Base-by-base conservation (phyloP, 441 rosid species). In the Pelargonium exstipulatum region DNA sequence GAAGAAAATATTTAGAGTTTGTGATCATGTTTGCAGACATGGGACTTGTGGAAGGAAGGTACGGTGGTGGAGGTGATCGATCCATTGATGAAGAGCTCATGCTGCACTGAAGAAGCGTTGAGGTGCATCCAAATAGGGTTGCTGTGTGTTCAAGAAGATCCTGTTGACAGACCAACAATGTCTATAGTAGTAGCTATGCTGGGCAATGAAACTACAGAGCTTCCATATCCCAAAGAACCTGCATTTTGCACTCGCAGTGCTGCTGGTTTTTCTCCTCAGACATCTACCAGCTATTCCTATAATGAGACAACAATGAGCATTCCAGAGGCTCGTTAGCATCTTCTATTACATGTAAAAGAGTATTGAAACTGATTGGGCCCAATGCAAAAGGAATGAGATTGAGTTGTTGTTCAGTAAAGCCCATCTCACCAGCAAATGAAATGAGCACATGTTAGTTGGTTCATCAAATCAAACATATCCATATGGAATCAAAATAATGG, bases 101-200 rank as follows among this genome's bases (percentile, higher is more conserved):
- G 76, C 60, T 32, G 65, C 42, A 49, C 4, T 12, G 60, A 51
- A 9, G 76, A 83, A 64, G 78, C 65, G 2, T 6, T 68, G 67
- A 79, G 70, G 71, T 80, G 84, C 78, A 69, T 83, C 16, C 80
- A 81, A 2, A 65, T 83, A 1, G 86, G 83, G 4, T 45, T 83
- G 82, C 24, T 83, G 51, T 83, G 84, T 66, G 84, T 83, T 62
- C 86, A 80, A 64, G 83, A 83, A 66, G 72, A 72, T 5, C 66
- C 81, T 10, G n/a, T 4, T 26, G 0, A 63, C 2, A 76, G 86
- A 65, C 86, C 82, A 29, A 69, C 70, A 26, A 83, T 83, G 79
- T 63, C 76, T 7, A 20, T 76, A 0, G 74, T 83, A 12, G 40
- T 80, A 10, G 55, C 74, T n/a, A 58, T 69, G 72, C 79, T 83